Evolutionary conservation across 2,329 filamentous ascomycete genomes (phyloP).

Genomic region (Chaetomium sp.): DNA sequence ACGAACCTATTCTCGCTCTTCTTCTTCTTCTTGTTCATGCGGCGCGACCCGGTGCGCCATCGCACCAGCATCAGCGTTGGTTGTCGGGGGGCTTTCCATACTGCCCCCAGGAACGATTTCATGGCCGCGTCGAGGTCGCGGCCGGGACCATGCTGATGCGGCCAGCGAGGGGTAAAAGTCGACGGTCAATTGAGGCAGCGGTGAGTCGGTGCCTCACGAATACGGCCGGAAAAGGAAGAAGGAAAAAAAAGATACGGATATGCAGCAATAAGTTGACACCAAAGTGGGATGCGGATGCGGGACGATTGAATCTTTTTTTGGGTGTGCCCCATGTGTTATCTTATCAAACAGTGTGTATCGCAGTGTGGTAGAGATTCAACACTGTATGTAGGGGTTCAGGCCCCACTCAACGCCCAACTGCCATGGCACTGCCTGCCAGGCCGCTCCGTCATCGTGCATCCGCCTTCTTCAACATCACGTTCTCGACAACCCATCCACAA

Average conservation of each 20-base stretch:
- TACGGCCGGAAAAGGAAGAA: no score
- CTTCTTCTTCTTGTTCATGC: neutral
- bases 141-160: constrained; percentile 19
- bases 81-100: constrained; percentile 17
- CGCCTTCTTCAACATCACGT: neutral
- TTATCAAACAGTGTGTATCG: no score
- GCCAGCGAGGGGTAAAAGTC: neutral
- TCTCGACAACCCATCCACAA: neutral
- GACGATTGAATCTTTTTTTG: no score
- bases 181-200: neutral
- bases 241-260: no score
- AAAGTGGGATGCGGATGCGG: no score
- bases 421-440: neutral
- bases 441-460: constrained; percentile 10
- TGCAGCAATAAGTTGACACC: no score
- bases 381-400: no score
- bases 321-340: no score
- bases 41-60: neutral
- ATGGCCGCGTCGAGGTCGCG: constrained; percentile 19
- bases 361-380: no score
- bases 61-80: neutral
- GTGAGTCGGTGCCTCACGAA: neutral
- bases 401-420: neutral
- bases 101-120: constrained; percentile 21
- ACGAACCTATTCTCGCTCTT: no score